A percentile compares a stretch with the other conserved stretches of the same genome.
Conservation (phyloP, 2,329 filamentous ascomycete species). For the Pyricularia pennisetigena region DNA sequence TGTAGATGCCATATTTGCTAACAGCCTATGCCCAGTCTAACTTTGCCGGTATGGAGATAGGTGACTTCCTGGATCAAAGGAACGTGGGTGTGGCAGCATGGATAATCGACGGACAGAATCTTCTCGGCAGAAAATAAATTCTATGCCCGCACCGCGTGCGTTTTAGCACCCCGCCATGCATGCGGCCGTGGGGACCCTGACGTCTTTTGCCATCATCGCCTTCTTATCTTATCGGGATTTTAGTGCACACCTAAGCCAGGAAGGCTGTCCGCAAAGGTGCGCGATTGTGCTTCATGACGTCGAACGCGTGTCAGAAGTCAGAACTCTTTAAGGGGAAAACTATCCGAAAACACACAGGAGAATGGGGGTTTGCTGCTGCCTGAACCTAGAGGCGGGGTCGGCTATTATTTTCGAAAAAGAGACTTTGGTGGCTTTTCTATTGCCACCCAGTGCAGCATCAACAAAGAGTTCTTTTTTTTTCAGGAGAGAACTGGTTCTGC, state of each 20-base stretch:
- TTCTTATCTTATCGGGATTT: slow-evolving; percentile 1
- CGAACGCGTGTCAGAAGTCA: not conserved
- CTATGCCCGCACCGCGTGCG: not conserved
- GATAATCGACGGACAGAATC: not conserved
- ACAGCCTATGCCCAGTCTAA: not conserved
- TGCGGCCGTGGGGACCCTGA: not conserved
- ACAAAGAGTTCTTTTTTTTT: not conserved
- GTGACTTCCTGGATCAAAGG: not conserved
- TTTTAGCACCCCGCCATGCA: not conserved
- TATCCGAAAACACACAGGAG: not conserved
- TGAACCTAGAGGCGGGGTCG: not conserved
- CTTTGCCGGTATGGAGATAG: not conserved
- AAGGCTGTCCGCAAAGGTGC: not conserved
- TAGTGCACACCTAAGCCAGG: not conserved
- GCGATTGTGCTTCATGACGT: not conserved
- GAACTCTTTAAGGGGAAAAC: not conserved
- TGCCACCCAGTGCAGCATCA: not conserved
- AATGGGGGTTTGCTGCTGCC: not conserved
- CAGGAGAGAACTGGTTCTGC: not conserved
- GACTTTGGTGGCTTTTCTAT: not conserved
- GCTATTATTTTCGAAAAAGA: no score
- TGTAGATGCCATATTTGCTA: not conserved
- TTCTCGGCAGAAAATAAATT: not conserved
- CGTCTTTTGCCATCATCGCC: not conserved
- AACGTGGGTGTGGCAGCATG: not conserved